Base-by-base conservation (phyloP, 202 grass and related monocot species). In the Setaria italica region DNA sequence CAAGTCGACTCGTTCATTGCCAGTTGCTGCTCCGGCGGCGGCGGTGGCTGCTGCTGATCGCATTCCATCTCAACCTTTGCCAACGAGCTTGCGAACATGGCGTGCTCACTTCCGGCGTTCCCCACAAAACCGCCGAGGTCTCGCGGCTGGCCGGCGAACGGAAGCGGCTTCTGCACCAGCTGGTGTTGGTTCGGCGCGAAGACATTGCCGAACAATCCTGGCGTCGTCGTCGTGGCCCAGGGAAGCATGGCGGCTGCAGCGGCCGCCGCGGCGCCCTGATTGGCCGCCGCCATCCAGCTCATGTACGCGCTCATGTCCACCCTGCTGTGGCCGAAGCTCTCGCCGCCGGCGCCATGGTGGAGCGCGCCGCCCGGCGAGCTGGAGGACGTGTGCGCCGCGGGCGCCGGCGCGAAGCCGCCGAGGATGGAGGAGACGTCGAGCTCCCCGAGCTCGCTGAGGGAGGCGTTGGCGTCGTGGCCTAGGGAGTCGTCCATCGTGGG, bases 341-440 rank as follows among this genome's bases (percentile, higher is more conserved):
- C 51, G 15, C 12, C 37, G 30, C 42, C 53, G 17, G 34, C 19
- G 67, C 17, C 54, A 21, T 85, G 83, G 82, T 50, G 73, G 74
- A 62, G 53, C 16, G 41, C 29, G 20, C 11, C 29, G 20, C 11
- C 71, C 3, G 51, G 8, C 8, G 79, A 41, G 62, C 53, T 25
- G 7, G 73, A 72, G 0, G 80, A 73, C 1, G 80, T 15, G 60
- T 89, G 74, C 45, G 12, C 21, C 6, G 62, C 19, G 0, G 78
- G 15, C 5, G 88, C 9, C 2, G 88, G 72, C 3, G 67, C 5
- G 59, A 90, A 82, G 67, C 79, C 16, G 34, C 89, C 66, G 21
- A 88, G 77, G 72, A 91, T 80, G 77, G 85, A 91, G 81, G 85
- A 85, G n/a, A 91, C 77, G 72, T 91, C 89, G 56, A 91, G 67